Conservation (phyloP, 192 early-diverging fungal species). For the Chytriomyces hyalinus region DNA sequence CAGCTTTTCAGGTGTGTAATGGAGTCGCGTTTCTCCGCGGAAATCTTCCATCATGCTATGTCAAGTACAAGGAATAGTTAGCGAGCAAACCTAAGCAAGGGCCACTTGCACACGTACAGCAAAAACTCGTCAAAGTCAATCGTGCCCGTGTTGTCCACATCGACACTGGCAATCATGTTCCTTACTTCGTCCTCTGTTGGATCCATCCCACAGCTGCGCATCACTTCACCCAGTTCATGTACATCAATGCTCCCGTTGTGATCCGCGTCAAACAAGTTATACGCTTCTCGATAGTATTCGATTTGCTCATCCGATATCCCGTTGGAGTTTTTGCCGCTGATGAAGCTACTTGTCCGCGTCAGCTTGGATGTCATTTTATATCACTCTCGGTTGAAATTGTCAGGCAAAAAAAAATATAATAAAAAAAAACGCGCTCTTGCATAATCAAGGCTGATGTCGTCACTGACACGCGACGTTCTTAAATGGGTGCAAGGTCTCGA, state of each 20-base stretch:
- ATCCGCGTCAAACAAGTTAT: slow-evolving; percentile 53
- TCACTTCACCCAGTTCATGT: slow-evolving; percentile 48
- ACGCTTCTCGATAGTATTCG: slow-evolving; percentile 44
- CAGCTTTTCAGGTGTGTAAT: slow-evolving; percentile 37
- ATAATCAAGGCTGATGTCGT: background rate
- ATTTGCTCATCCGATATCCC: slow-evolving; percentile 2
- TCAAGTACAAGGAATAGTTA: background rate
- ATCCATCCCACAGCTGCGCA: slow-evolving; percentile 38
- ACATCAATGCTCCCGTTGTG: slow-evolving; percentile 52
- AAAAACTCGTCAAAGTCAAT: slow-evolving; percentile 59
- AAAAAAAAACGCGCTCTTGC: background rate
- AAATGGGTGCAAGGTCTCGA: slow-evolving; percentile 56
- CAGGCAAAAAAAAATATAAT: slow-evolving; percentile 15
- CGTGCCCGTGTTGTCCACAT: slow-evolving; percentile 43
- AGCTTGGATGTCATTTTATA: background rate
- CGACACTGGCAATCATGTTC: slow-evolving; percentile 50
- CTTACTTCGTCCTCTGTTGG: slow-evolving; percentile 44
- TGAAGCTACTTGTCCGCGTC: background rate
- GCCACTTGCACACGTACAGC: slow-evolving; percentile 9
- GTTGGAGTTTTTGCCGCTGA: background rate
- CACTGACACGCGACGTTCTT: slow-evolving; percentile 47
- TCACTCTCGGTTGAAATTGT: background rate
- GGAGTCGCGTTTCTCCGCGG: slow-evolving; percentile 25
- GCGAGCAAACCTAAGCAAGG: background rate
- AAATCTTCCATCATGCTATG: slow-evolving; percentile 36